Base-by-base conservation (phyloP, 2,329 filamentous ascomycete genomes). In the Fusarium sp. region DNA sequence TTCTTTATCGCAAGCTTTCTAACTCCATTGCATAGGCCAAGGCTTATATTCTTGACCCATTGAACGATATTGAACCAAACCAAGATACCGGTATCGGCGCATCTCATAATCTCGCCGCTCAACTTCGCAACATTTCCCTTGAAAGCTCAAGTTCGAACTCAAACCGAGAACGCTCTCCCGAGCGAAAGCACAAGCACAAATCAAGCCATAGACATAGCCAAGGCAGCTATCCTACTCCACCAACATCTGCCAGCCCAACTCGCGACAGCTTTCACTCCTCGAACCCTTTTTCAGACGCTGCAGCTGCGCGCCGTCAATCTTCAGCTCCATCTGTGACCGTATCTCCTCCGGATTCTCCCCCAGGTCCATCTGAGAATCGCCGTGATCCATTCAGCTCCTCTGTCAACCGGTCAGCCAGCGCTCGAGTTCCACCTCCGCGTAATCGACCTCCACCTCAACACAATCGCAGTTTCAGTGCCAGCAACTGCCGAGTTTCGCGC, bases 31-130 rank as follows among this genome's bases (percentile, higher is more conserved):
- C 48, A 64, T 76, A 93, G 91, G 90, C 91, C 45, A 83, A 86
- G 57, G 86, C 88, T 75, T 90, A 91, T 76, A 83, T 94, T 46
- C 87, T 93, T 71, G 90, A 92, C 74, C 92, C 92, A 70, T 83
- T 94, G 68, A 89, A 85, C 74, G 90, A 86, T 26, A 90, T 90
- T 13, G 89, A 92, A 68, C 91, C 91, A 17, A 88, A 85, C 66
- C 87, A 91, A 68, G 89, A 92, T 77, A 91, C 89, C 50, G 90
- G 91, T 11, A 60, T 75, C 44, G 69, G 71, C 59, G 69, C 73
- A 52, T 75, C 71, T 32, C 66, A 73, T 44, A 71, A 52, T 48
- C 69, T 76, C 44, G 64, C 74, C n/a, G 65, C 73, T 41, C 67
- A 71, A 42, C 48, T 73, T 10, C 70, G 60, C 38, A 67, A 60